Evolutionary conservation across 129 eudicot species (phyloP).

Genomic region (Centaurea solstitialis): DNA sequence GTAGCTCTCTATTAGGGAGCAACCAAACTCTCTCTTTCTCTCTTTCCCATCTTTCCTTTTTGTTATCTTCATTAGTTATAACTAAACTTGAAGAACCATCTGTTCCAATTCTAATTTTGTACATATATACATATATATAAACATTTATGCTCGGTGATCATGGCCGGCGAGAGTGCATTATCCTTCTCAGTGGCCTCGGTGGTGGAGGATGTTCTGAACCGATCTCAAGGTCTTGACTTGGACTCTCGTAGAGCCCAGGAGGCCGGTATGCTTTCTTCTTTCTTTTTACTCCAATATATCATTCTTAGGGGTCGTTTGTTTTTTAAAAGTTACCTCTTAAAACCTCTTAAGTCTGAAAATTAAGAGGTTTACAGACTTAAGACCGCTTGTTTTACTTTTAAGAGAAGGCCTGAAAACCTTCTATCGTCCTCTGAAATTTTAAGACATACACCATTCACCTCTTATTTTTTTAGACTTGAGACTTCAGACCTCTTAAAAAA

Average conservation of each 20-base stretch:
- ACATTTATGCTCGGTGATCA: constrained; percentile 28
- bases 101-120: background rate
- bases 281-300: background rate
- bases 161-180: constrained; percentile 55
- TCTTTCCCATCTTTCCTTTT: background rate
- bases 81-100: constrained; percentile 1
- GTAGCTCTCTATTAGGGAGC: constrained; percentile 24
- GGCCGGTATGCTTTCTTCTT: constrained; percentile 52
- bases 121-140: background rate
- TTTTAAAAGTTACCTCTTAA: too few species aligned
- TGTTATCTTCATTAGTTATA: background rate
- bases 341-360: too few species aligned
- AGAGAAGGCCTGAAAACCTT: too few species aligned
- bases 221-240: constrained; percentile 71
- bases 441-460: too few species aligned
- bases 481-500: too few species aligned
- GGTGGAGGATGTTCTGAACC: constrained; percentile 77
- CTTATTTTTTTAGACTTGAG: too few species aligned
- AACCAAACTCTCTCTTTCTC: constrained; percentile 24
- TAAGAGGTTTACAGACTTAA: too few species aligned
- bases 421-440: background rate
- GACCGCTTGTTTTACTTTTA: too few species aligned
- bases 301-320: background rate
- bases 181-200: constrained; percentile 82
- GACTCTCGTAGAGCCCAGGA: constrained; percentile 92